phyloP scores from a whole-genome alignment of 495 filamentous ascomycete species.

The Neurospora hispaniola region DNA sequence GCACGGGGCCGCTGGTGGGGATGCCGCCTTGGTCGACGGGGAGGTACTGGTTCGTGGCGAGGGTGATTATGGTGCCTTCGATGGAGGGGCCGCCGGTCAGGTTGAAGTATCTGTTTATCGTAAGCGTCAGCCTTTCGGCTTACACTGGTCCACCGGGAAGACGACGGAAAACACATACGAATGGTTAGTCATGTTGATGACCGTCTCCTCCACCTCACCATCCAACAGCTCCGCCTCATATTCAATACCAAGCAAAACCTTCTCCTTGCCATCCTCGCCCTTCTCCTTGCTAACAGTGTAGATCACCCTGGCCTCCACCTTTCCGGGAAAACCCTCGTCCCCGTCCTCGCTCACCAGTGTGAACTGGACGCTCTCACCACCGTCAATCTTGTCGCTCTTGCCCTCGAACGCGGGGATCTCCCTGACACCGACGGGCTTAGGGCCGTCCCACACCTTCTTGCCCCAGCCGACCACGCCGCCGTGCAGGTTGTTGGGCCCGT shows the following conservation, averaged over 20 bases:
- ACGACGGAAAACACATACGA: conserved; percentile 44
- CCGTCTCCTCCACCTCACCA: conserved; percentile 66
- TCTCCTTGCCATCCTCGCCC: conserved; percentile 44
- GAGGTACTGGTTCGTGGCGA: conserved; percentile 62
- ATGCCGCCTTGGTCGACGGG: conserved; percentile 61
- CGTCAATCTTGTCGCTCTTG: conserved; percentile 50
- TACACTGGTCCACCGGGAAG: not conserved
- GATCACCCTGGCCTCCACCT: conserved; percentile 64
- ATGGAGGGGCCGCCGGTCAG: conserved; percentile 57
- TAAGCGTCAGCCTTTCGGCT: not conserved
- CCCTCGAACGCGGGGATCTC: conserved; percentile 33
- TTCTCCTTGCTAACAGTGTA: conserved; percentile 63
- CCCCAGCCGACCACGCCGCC: conserved; percentile 79
- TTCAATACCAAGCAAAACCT: conserved; percentile 64
- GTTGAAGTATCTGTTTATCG: conserved; percentile 73
- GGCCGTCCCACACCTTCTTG: conserved; percentile 71
- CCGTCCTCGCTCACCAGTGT: conserved; percentile 60
- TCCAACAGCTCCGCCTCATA: conserved; percentile 78
- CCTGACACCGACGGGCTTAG: conserved; percentile 43
- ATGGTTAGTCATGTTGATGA: conserved; percentile 87
- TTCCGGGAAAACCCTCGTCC: conserved; percentile 81
- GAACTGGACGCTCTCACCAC: conserved; percentile 68
- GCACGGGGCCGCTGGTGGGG: conserved; percentile 45
- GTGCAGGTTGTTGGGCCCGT: conserved; percentile 71
- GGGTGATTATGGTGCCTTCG: conserved; percentile 61